These are phyloP conservation scores for Colletotrichum destructivum DNA, from an alignment of 2,329 filamentous ascomycete genomes.

Conservation along the genomic window DNA sequence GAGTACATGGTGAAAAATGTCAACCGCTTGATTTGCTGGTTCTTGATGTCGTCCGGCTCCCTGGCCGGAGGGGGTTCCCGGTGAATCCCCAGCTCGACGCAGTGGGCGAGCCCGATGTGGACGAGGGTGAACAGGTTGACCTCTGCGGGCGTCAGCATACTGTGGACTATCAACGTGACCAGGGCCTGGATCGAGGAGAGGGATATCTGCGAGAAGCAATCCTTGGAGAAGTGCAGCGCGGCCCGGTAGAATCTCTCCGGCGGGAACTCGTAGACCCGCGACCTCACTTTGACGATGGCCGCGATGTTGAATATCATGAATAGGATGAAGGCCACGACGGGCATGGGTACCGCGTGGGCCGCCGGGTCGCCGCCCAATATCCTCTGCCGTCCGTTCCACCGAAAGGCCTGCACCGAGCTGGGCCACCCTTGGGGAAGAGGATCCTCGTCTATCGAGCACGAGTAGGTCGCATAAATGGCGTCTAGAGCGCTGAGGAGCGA, in stretches of 20 bases:
- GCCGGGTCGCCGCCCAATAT: constrained; percentile 14
- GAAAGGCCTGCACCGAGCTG: constrained; percentile 40
- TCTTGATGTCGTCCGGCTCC: constrained; percentile 24
- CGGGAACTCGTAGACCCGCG: constrained; percentile 52
- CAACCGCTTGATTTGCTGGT: constrained; percentile 44
- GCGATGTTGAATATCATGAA: constrained; percentile 55
- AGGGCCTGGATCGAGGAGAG: constrained; percentile 51
- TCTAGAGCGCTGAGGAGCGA: constrained; percentile 45
- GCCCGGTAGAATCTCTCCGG: constrained; percentile 53
- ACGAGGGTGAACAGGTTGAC: constrained; percentile 55
- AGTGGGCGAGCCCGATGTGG: constrained; percentile 55
- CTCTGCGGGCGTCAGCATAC: constrained; percentile 52
- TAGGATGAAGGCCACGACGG: constrained; percentile 50
- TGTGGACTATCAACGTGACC: constrained; percentile 51
- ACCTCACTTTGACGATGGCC: constrained; percentile 52
- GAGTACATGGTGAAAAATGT: constrained; percentile 55
- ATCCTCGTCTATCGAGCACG: constrained; percentile 35
- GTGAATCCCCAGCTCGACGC: constrained; percentile 56
- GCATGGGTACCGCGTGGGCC: constrained; percentile 41
- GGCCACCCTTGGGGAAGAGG: constrained; percentile 43
- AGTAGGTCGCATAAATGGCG: constrained; percentile 44
- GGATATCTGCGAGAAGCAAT: constrained; percentile 53
- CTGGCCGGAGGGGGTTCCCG: constrained; percentile 46
- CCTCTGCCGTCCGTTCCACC: constrained; percentile 45
- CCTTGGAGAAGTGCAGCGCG: constrained; percentile 49